phyloP scores from a whole-genome alignment of 345 rosid species.

The Gossypium longicalyx region DNA sequence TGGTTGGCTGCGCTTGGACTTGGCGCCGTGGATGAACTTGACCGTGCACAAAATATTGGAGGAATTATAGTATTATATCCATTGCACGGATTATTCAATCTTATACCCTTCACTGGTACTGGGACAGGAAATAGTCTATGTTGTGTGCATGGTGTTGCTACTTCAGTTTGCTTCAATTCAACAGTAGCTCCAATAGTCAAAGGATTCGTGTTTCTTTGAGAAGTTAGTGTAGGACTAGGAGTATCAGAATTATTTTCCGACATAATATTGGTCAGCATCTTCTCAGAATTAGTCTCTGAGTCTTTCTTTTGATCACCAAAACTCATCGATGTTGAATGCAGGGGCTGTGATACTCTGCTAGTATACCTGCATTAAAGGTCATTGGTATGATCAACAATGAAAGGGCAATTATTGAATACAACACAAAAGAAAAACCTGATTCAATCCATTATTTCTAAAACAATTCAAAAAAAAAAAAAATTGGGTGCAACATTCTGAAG shows the following conservation, averaged over 20 bases:
- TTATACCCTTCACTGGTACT: slow-evolving; percentile 37
- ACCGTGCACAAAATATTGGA: slow-evolving; percentile 29
- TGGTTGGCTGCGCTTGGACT: slow-evolving; percentile 58
- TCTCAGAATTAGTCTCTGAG: slow-evolving; percentile 21
- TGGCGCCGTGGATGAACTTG: slow-evolving; percentile 39
- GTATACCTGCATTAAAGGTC: slow-evolving; percentile 50
- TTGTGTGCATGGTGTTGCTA: slow-evolving; percentile 39
- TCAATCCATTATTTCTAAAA: not conserved
- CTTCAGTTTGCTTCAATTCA: slow-evolving; percentile 38
- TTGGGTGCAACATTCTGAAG: not conserved
- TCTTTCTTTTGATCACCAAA: slow-evolving; percentile 28
- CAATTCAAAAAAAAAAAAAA: not conserved
- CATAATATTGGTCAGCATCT: slow-evolving; percentile 25
- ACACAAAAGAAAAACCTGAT: not conserved
- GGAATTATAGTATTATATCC: slow-evolving; percentile 41
- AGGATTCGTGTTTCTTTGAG: slow-evolving; percentile 42
- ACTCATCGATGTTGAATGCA: slow-evolving; percentile 29
- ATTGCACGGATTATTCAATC: slow-evolving; percentile 29
- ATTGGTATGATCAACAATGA: slow-evolving; percentile 15
- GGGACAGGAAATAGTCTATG: slow-evolving; percentile 44
- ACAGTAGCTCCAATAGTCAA: slow-evolving; percentile 21
- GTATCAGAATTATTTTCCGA: slow-evolving; percentile 26
- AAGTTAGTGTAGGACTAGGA: slow-evolving; percentile 38
- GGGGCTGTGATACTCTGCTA: slow-evolving; percentile 42
- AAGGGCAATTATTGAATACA: not conserved